Evolutionary conservation across 2,329 filamentous ascomycete species (phyloP).

Genomic region (Drechslerella dactyloides): DNA sequence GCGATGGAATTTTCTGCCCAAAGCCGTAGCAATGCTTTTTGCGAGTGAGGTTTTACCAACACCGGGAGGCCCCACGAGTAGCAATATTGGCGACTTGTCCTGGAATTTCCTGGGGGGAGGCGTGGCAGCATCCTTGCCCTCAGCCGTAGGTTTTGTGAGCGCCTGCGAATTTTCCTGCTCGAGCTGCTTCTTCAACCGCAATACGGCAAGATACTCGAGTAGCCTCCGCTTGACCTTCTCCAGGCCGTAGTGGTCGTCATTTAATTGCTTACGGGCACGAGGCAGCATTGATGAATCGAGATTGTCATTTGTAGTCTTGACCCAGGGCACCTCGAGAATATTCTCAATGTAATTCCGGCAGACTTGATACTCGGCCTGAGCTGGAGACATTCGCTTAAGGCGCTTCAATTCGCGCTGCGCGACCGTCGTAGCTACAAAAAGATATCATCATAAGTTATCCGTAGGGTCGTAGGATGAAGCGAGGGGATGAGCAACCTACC

Average conservation of each 20-base stretch:
- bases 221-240: conserved; percentile 97
- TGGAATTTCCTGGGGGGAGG: conserved; percentile 72
- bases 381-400: conserved; percentile 92
- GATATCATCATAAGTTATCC: not conserved
- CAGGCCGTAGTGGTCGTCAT: conserved; percentile 94
- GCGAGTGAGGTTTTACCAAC: conserved; percentile 96
- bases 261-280: conserved; percentile 83
- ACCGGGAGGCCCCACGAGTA: conserved; percentile 90
- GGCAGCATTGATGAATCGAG: conserved; percentile 80
- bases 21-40: conserved; percentile 86
- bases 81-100: conserved; percentile 93
- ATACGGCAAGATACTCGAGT: conserved; percentile 93
- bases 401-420: conserved; percentile 86
- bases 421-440: conserved; percentile 70
- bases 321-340: conserved; percentile 75
- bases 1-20: conserved; percentile 94
- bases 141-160: conserved; percentile 61
- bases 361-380: conserved; percentile 94
- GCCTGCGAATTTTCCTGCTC: conserved; percentile 72
- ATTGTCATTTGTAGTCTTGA: conserved; percentile 80
- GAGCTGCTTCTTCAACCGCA: conserved; percentile 89
- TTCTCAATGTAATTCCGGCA: conserved; percentile 93
- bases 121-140: conserved; percentile 66
- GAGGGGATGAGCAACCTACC: conserved; percentile 57
- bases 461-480: not conserved